A percentile compares a stretch with the other conserved stretches of the same genome.
Conservation (phyloP, 106 monocot species). For the Xerophyta viscosa region DNA sequence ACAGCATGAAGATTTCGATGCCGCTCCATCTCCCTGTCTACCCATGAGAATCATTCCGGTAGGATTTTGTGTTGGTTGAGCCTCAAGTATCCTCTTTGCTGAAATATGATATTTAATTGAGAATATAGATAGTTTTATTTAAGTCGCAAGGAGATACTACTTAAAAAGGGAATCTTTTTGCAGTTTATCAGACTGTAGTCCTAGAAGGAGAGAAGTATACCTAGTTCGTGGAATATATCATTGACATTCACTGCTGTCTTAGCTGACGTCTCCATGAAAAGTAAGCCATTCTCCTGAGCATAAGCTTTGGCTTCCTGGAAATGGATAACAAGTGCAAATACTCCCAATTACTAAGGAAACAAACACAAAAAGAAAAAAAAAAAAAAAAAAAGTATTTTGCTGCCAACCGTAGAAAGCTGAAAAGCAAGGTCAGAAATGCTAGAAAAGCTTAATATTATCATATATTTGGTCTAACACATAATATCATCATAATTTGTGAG, state of each 20-base stretch:
- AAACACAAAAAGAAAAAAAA: too few relatives aligned
- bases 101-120: slow-evolving; percentile 9
- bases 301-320: slow-evolving; percentile 61
- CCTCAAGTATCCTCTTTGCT: slow-evolving; percentile 47
- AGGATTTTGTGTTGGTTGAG: slow-evolving; percentile 29
- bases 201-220: too few relatives aligned
- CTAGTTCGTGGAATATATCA: slow-evolving; percentile 58
- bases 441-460: too few relatives aligned
- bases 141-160: too few relatives aligned
- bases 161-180: too few relatives aligned
- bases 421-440: too few relatives aligned
- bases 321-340: not conserved
- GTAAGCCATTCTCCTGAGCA: slow-evolving; percentile 52
- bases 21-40: slow-evolving; percentile 5
- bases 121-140: too few relatives aligned
- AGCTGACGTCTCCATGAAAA: slow-evolving; percentile 74
- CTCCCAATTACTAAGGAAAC: not conserved
- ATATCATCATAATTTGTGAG: too few relatives aligned
- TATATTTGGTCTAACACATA: too few relatives aligned
- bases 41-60: slow-evolving; percentile 42
- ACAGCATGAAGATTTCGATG: slow-evolving; percentile 41
- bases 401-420: too few relatives aligned
- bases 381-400: too few relatives aligned
- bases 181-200: too few relatives aligned
- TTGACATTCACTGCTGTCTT: slow-evolving; percentile 57